Evolutionary conservation across 2,329 filamentous ascomycete genomes (phyloP).

Genomic region (Penicillium italicum): DNA sequence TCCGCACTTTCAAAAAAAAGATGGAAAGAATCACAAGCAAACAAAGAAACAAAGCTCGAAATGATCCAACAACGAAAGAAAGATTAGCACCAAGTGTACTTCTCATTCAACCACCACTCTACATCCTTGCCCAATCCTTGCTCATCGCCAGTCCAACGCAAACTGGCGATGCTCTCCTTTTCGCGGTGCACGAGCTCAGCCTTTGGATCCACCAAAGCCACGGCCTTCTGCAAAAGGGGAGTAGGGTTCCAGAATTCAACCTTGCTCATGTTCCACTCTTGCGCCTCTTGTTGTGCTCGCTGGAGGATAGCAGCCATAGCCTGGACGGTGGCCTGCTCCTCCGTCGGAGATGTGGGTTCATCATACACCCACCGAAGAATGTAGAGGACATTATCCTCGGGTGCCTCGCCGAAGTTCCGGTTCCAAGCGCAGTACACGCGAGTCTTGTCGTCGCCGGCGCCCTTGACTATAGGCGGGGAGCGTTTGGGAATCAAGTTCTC

Average conservation of each 20-base stretch:
- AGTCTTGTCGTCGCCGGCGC: conserved; percentile 58
- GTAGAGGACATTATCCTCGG: conserved; percentile 40
- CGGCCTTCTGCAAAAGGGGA: conserved; percentile 47
- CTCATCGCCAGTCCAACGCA: conserved; percentile 46
- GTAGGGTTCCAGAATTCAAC: conserved; percentile 84
- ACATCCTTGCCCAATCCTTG: conserved; percentile 38
- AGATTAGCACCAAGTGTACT: conserved; percentile 48
- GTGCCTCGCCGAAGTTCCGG: conserved; percentile 37
- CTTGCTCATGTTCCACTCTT: conserved; percentile 64
- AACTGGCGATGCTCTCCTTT: conserved; percentile 45
- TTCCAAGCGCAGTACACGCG: conserved; percentile 43
- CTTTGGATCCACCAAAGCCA: conserved; percentile 37
- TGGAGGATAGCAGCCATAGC: conserved; percentile 62
- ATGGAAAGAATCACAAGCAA: conserved; percentile 1
- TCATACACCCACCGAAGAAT: conserved; percentile 44
- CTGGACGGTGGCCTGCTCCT: conserved; percentile 50
- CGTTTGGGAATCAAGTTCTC: conserved; percentile 56
- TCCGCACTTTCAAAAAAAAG: not conserved
- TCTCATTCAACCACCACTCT: conserved; percentile 49
- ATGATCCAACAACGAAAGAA: not conserved
- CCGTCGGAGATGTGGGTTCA: conserved; percentile 37
- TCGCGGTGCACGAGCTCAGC: conserved; percentile 45
- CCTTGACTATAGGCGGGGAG: conserved; percentile 57
- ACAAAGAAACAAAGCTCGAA: conserved; percentile 9
- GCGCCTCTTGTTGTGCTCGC: conserved; percentile 67